Base-by-base conservation (phyloP, 805 yeast species). In the Candida boidinii region DNA sequence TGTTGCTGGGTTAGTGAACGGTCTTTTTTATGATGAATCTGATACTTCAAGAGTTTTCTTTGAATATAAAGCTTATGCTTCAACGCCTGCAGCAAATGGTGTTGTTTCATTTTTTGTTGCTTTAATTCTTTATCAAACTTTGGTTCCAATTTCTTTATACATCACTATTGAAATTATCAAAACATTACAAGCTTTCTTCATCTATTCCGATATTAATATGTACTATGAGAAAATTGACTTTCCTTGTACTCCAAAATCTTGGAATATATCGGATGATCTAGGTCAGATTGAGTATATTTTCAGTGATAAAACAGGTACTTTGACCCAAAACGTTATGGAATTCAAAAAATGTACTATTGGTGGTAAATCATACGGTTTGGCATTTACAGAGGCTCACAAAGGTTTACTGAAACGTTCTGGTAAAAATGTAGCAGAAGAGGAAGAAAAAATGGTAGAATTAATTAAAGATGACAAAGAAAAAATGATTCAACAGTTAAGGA, bases 201-300 rank as follows among this genome's bases (percentile, higher is more conserved):
- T 82, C 41, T 79, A 70, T 52, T 68, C 80, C 2, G 94, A 82
- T 52, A 58, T 66, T 18, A 65, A 70, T 37, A 76, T 82, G 79
- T 83, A 82, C 49, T 78, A 81, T 45, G 76, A 68, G 33, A 66
- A 56, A 35, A 58, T 79, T 29, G 87, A 83, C 54, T 79, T 73
- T 48, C 87, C 90, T 0, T 80, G 90, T 53, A 68, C 76, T 2
- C 90, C 94, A 3, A 80, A 81, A 45, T 71, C 88, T 1, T 82
- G 94, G 94, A 76, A 76, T 40, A 78, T 82, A 28, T 78, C 87
- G 5, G 94, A 82, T 56, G 94, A 82, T 53, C 64, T 82, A 41
- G 94, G 94, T 14, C 94, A 82, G 52, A 77, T 82, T 38, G 92
- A 82, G 53, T 82, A 79, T 50, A 70, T 82, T 26, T 82, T 82